Base-by-base conservation (phyloP, 1,284 basidiomycete genomes). In the Melampsora americana region DNA sequence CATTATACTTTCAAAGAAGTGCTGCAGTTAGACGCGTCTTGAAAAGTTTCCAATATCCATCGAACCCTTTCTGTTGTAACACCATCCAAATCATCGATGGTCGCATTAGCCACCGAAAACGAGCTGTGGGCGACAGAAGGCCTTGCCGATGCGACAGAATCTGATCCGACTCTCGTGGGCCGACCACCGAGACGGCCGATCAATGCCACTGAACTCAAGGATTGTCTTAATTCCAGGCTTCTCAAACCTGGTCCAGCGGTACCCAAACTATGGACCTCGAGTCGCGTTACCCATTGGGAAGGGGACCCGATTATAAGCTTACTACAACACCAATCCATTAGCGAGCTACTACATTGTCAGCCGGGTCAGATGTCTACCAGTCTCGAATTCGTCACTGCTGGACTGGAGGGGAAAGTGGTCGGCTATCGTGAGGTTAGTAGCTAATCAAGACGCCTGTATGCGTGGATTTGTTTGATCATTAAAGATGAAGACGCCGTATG, bases 361-460 rank as follows among this genome's bases (percentile, higher is more conserved):
- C 23, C 65, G 6, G 64, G 53, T 46, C 65, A 50, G 7, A 44
- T 67, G 72, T 42, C 50, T 28, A 61, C 72, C 35, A 66, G 56
- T 28, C 53, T 74, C n/a, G 65, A 67, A 20, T 74, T 74, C 32
- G 30, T 74, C 18, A 66, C 64, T 26, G 64, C 64, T n/a, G 72
- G 72, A 66, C 65, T 74, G 23, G 72, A 74, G 42, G 72, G 72
- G 16, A 65, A 67, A 20, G 53, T 74, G 12, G 72, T 74, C 26
- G 72, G 66, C 42, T 74, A 64, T 26, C 30, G 64, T 14, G 53
- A 66, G 35, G 69, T 72, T 30, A 50, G 69, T 23, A 1, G 28
- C 16, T 50, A 9, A 4, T 28, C n/a, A 9, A 56, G 16, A 28
- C 53, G 12, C 39, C 39, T 42, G 39, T 42, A 42, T 42, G 39